Evolutionary conservation across 805 yeast genomes (phyloP).

Genomic region (Saccharomyces eubayanus): DNA sequence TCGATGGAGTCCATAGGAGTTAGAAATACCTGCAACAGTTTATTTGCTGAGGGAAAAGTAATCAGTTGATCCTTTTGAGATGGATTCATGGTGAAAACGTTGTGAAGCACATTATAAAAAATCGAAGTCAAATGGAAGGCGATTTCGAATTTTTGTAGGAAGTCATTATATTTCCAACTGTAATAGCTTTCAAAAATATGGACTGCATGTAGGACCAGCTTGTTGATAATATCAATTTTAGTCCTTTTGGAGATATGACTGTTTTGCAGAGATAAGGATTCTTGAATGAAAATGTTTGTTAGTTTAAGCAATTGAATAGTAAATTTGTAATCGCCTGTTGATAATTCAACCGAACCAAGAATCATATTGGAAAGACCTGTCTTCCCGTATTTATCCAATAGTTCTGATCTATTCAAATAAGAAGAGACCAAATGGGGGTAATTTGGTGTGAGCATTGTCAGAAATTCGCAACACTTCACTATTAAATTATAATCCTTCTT

Average conservation of each 20-base stretch:
- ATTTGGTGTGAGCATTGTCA: slow-evolving; percentile 40
- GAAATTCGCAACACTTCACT: slow-evolving; percentile 40
- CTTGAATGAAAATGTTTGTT: slow-evolving; percentile 43
- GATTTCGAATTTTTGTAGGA: slow-evolving; percentile 51
- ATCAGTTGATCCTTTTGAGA: slow-evolving; percentile 35
- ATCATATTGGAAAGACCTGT: slow-evolving; percentile 57
- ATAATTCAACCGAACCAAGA: slow-evolving; percentile 65
- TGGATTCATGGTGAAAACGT: slow-evolving; percentile 39
- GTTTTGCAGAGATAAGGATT: slow-evolving; percentile 33
- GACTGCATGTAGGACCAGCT: slow-evolving; percentile 48
- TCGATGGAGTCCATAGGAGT: slow-evolving; percentile 2
- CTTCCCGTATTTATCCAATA: slow-evolving; percentile 52
- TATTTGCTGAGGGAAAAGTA: neutral
- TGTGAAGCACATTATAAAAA: slow-evolving; percentile 45
- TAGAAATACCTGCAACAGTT: slow-evolving; percentile 2
- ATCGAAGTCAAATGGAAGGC: slow-evolving; percentile 47
- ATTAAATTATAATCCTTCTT: slow-evolving; percentile 42
- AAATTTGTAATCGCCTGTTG: slow-evolving; percentile 56
- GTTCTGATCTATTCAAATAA: slow-evolving; percentile 55
- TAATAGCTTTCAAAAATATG: slow-evolving; percentile 65
- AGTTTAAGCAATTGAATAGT: slow-evolving; percentile 54
- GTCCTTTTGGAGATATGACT: slow-evolving; percentile 33
- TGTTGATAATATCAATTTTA: slow-evolving; percentile 48
- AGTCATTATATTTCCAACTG: slow-evolving; percentile 55
- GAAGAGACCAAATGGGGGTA: slow-evolving; percentile 73